Evolutionary conservation across 495 filamentous ascomycete species (phyloP).

Genomic region (Daldinia vernicosa): DNA sequence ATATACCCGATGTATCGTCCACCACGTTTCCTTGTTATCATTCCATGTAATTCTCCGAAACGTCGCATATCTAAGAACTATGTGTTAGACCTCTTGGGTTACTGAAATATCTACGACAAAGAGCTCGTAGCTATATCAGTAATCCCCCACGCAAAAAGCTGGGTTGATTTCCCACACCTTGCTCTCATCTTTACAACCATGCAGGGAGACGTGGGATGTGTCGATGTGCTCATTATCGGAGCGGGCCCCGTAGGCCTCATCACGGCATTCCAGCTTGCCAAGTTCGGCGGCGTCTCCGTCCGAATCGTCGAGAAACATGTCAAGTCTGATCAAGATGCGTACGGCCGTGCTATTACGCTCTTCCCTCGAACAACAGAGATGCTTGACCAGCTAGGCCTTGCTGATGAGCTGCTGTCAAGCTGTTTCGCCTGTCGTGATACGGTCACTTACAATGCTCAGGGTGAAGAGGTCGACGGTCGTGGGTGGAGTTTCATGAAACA

Average conservation of each 20-base stretch:
- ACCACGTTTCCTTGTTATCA: not conserved
- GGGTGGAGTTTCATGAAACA: slow-evolving; percentile 48
- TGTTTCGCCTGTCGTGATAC: slow-evolving; percentile 61
- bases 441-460: slow-evolving; percentile 53
- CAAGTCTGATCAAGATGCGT: slow-evolving; percentile 47
- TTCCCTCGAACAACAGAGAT: slow-evolving; percentile 59
- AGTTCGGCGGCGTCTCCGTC: slow-evolving; percentile 59
- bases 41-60: not conserved
- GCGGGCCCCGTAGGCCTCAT: slow-evolving; percentile 75
- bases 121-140: not conserved
- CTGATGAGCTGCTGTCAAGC: slow-evolving; percentile 51
- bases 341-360: slow-evolving; percentile 55
- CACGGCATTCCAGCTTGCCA: slow-evolving; percentile 70
- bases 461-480: slow-evolving; percentile 44
- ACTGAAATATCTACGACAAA: not conserved
- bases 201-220: slow-evolving; percentile 19
- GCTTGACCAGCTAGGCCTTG: slow-evolving; percentile 53
- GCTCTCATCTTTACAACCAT: slow-evolving; percentile 11
- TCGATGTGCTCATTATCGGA: slow-evolving; percentile 68
- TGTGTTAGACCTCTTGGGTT: not conserved
- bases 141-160: not conserved
- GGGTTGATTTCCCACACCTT: not conserved
- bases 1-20: not conserved
- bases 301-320: slow-evolving; percentile 55
- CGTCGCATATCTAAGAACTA: not conserved